A percentile compares a stretch with the other conserved stretches of the same genome.
phyloP scores from a whole-genome alignment of 2,329 filamentous ascomycete species.

The Arthroderma sp. region DNA sequence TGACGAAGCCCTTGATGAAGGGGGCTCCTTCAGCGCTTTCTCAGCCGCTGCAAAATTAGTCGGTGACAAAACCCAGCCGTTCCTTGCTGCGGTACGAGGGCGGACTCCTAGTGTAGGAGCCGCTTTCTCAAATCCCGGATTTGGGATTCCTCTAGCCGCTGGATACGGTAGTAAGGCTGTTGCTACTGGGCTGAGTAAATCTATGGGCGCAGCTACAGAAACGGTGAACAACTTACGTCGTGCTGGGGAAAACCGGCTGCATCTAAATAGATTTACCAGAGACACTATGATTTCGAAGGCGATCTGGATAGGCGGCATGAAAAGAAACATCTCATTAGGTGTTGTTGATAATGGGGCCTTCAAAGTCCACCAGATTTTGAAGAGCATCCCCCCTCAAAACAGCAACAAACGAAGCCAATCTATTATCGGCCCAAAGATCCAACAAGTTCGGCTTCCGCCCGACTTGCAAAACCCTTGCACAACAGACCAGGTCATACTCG shows the following conservation, averaged over 20 bases:
- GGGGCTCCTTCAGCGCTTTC: conserved; percentile 35
- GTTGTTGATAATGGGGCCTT: conserved; percentile 34
- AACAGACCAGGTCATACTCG: conserved; percentile 39
- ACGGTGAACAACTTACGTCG: conserved; percentile 37
- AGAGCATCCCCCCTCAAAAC: conserved; percentile 38
- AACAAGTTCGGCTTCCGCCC: conserved; percentile 53
- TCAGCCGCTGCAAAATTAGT: conserved; percentile 59
- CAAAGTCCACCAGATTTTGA: conserved; percentile 31
- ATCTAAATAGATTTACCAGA: conserved; percentile 28
- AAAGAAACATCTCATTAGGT: conserved; percentile 28
- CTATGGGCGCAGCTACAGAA: conserved; percentile 35
- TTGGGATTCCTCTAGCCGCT: conserved; percentile 34
- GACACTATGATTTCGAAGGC: conserved; percentile 31
- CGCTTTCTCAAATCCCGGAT: conserved; percentile 30
- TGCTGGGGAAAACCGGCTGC: conserved; percentile 36
- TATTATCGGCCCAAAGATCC: conserved; percentile 44
- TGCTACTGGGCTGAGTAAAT: conserved; percentile 38
- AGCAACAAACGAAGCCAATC: conserved; percentile 41
- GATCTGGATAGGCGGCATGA: conserved; percentile 32
- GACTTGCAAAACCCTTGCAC: conserved; percentile 49
- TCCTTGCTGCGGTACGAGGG: conserved; percentile 53
- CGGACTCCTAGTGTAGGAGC: conserved; percentile 35
- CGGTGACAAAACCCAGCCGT: conserved; percentile 45
- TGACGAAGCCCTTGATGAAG: conserved; percentile 36
- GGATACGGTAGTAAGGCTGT: conserved; percentile 36